Conservation (phyloP, 225 moss, liverwort and hornwort species). For the Straminergon stramineum region DNA sequence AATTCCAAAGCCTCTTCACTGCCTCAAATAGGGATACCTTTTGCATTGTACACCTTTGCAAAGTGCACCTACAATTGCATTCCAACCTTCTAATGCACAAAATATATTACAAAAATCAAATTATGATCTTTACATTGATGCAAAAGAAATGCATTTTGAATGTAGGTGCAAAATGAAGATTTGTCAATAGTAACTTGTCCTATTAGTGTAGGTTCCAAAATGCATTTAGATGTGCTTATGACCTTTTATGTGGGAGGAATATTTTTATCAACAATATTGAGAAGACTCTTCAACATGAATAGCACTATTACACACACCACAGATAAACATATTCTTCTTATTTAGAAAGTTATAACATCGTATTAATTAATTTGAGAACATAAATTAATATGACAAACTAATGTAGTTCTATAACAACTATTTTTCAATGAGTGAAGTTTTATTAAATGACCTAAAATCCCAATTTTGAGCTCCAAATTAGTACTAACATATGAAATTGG, state of each 20-base stretch:
- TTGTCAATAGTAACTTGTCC: neutral
- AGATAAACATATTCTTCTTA: fast-evolving
- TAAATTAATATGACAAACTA: too few species aligned
- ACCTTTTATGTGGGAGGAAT: too few species aligned
- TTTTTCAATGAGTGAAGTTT: neutral
- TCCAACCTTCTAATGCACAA: fast-evolving
- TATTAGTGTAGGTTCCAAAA: neutral
- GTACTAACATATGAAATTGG: neutral
- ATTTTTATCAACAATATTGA: neutral
- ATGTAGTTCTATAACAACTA: neutral
- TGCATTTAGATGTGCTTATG: neutral
- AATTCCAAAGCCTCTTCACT: neutral
- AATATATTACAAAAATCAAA: neutral
- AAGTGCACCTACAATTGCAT: fast-evolving
- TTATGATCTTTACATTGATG: neutral
- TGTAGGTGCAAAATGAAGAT: neutral
- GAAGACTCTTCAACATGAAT: neutral
- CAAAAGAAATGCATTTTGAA: neutral
- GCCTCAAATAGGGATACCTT: fast-evolving
- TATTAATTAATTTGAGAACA: fast-evolving
- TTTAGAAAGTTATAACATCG: fast-evolving
- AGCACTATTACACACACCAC: fast-evolving
- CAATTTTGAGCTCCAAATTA: neutral
- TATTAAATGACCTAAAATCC: neutral
- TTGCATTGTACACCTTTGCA: fast-evolving